Conservation (phyloP, 1,284 basidiomycete species). For the Cutaneotrichosporon dermatis region DNA sequence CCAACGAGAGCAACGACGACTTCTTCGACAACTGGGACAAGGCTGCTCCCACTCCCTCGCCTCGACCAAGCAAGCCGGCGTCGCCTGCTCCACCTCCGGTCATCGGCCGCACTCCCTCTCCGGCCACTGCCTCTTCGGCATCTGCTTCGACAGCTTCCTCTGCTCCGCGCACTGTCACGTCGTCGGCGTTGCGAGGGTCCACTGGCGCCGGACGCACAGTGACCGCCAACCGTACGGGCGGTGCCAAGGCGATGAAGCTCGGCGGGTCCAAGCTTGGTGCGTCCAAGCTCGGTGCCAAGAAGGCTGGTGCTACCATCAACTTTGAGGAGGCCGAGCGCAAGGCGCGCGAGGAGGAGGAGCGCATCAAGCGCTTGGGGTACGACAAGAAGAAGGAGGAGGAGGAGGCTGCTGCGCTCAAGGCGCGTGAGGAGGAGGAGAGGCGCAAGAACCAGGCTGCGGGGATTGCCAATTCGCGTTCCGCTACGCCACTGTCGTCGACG, state of each 20-base stretch:
- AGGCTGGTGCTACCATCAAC: slow-evolving; percentile 68
- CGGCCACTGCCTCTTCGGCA: slow-evolving; percentile 11
- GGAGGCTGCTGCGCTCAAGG: slow-evolving; percentile 50
- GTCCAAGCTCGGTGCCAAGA: slow-evolving; percentile 71
- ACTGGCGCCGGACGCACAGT: slow-evolving; percentile 53
- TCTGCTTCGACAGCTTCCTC: slow-evolving; percentile 24
- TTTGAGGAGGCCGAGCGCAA: slow-evolving; percentile 87
- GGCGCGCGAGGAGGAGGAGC: slow-evolving; percentile 79
- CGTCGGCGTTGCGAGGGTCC: slow-evolving; percentile 47
- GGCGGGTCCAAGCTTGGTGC: slow-evolving; percentile 56
- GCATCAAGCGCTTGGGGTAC: slow-evolving; percentile 76
- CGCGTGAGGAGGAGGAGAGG: slow-evolving; percentile 55
- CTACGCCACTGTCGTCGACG: slow-evolving; percentile 10
- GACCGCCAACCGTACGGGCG: slow-evolving; percentile 51
- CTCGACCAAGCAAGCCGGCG: slow-evolving; percentile 26
- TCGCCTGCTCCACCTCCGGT: slow-evolving; percentile 37
- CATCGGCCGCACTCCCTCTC: slow-evolving; percentile 33
- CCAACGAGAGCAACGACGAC: slow-evolving; percentile 64
- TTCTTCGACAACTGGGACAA: slow-evolving; percentile 98
- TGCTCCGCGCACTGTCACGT: slow-evolving; percentile 50
- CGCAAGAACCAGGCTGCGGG: slow-evolving; percentile 53
- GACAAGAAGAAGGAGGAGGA: slow-evolving; percentile 73
- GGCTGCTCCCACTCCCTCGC: slow-evolving; percentile 35
- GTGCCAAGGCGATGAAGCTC: slow-evolving; percentile 54
- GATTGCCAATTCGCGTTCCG: slow-evolving; percentile 12